Evolutionary conservation across 1,139 yeast genomes (phyloP), one percentile per base, ranked within the genome.

Genomic region (Hyphopichia wangnamkhiaoensis): DNA sequence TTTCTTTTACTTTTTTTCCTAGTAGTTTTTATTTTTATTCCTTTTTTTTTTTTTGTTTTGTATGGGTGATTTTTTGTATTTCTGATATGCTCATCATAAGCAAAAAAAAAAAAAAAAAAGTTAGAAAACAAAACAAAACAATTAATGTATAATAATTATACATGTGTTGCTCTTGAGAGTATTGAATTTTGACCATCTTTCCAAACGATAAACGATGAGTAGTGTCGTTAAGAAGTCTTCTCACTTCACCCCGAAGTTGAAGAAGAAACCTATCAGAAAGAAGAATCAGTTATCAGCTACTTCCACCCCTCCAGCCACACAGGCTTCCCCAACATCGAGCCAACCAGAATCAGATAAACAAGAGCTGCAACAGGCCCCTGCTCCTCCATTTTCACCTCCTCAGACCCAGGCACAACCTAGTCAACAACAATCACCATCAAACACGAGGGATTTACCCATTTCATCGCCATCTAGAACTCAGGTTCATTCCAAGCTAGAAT

Each of bases 221-320:
- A 71, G 78, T 65, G 61, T 74, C 33, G 72, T 74, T 23, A 72
- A 67, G 58, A 70, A 71, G 54, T 59, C 65, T 34, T 57, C 74
- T 16, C 71, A 60, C 41, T 72, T 72, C 51, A 57, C 64, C 33
- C 76, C 76, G 33, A 68, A 67, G 49, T 46, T 69, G 34, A 65
- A 61, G 52, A 59, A 62, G 49, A 59, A 59, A 30, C 43, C 53
- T 6, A 37, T 46, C 19, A 49, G 58, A 43, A 54, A 54, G 44
- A 54, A 50, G 38, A 43, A 39, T 12, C 34, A 37, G 20, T 42
- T 33, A 10, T 27, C 41, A 14, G 42, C 51, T 9, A 47, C 47
- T 28, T 40, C 42, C 17, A 48, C 68, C 3, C 65, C 65, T 19
- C 61, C 63, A 1, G 38, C 63, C 2, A 53, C 68, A 2, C 68